phyloP scores from a whole-genome alignment of 345 rosid genomes.

The Citrus maxima region DNA sequence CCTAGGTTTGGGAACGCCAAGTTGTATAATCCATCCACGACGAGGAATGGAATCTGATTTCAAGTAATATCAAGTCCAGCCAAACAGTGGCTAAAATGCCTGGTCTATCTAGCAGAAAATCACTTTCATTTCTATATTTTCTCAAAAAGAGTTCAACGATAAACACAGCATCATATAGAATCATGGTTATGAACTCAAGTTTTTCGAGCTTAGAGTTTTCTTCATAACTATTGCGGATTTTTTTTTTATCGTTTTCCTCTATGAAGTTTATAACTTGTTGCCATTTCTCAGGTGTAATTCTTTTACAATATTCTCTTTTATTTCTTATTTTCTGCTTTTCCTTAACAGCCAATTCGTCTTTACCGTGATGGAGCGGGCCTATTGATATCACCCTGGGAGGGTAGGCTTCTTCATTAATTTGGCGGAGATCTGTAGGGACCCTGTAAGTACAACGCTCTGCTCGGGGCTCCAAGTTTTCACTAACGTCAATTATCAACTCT shows the following conservation, averaged over 20 bases:
- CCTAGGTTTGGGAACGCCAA: not conserved
- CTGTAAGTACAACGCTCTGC: not conserved
- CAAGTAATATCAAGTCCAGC: conserved; percentile 6
- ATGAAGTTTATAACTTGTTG: not conserved
- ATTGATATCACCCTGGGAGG: not conserved
- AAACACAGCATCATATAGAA: conserved; percentile 3
- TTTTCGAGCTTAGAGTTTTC: not conserved
- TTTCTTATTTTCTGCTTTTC: not conserved
- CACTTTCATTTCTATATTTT: not conserved
- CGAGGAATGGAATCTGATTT: conserved; percentile 15
- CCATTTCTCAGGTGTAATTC: not conserved
- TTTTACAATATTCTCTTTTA: not conserved
- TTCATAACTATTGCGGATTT: not conserved
- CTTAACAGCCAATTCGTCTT: not conserved
- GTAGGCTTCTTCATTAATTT: not conserved
- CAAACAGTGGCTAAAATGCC: conserved; percentile 3
- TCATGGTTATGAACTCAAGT: not conserved
- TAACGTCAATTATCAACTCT: not conserved
- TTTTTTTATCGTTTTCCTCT: not conserved
- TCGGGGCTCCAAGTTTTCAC: not conserved
- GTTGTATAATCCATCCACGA: not conserved
- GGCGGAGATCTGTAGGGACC: not conserved
- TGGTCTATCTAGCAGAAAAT: conserved; percentile 4
- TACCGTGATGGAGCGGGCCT: not conserved
- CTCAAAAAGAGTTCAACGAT: conserved; percentile 15